These are phyloP conservation scores for Mycena maculata DNA, from an alignment of 768 basidiomycete species.

Conservation along the genomic window DNA sequence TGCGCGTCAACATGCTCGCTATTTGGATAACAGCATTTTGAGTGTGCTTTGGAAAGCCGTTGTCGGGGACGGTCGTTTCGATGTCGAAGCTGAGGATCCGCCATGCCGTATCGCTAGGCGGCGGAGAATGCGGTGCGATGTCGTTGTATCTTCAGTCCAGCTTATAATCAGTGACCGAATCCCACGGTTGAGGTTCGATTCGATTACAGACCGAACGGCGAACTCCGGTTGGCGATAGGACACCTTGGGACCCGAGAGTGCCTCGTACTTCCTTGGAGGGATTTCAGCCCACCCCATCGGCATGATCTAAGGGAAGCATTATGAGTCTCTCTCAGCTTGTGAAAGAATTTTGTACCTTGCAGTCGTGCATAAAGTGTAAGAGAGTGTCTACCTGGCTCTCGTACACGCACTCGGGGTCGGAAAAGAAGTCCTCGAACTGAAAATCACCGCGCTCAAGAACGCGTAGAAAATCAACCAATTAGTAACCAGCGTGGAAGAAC, in stretches of 20 bases:
- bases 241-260: neutral
- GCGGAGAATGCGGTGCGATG: neutral
- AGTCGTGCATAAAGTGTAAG: neutral
- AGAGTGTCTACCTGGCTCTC: neutral
- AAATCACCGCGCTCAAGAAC: neutral
- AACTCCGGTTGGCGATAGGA: neutral
- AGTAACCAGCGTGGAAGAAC: neutral
- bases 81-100: constrained; percentile 3
- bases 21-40: neutral
- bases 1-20: neutral
- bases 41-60: neutral
- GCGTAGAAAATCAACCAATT: neutral
- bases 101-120: neutral
- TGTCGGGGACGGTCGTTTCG: neutral
- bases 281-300: neutral
- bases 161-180: neutral
- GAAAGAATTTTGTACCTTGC: neutral
- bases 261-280: neutral
- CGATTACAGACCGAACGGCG: neutral
- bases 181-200: neutral
- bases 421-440: neutral
- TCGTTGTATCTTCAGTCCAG: neutral
- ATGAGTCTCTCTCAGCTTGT: neutral
- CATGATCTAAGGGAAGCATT: neutral
- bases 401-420: neutral